Evolutionary conservation across 2,329 filamentous ascomycete species (phyloP).

Genomic region (Coniochaeta sp.): DNA sequence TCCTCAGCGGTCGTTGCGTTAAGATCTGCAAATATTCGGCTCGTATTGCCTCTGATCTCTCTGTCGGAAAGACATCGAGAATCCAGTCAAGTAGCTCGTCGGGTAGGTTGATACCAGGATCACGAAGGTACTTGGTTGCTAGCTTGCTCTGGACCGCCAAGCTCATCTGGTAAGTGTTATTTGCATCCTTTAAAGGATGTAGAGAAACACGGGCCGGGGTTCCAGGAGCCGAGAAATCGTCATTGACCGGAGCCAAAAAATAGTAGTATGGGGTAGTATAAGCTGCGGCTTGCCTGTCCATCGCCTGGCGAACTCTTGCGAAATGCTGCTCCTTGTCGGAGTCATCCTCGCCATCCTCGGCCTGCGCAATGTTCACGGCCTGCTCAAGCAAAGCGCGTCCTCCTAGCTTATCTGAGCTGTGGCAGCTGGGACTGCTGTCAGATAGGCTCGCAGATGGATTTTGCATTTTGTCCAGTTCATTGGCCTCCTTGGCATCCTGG

Average conservation of each 20-base stretch:
- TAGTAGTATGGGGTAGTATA: background rate
- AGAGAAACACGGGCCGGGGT: background rate
- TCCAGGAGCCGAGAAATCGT: background rate
- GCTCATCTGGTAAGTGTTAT: too few relatives aligned
- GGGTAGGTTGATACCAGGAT: background rate
- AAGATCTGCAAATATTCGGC: background rate
- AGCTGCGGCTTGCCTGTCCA: background rate
- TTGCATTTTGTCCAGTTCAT: background rate
- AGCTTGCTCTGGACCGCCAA: background rate
- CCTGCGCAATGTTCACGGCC: background rate
- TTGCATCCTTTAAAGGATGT: background rate
- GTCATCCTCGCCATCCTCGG: background rate
- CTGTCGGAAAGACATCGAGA: background rate
- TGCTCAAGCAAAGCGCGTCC: background rate
- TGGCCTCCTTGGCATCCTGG: background rate
- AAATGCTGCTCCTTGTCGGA: background rate
- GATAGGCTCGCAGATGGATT: too few relatives aligned
- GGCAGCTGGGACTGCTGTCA: background rate
- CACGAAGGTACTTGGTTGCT: background rate
- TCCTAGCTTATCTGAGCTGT: background rate
- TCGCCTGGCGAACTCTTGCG: background rate
- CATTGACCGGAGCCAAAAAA: background rate
- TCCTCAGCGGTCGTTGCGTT: background rate
- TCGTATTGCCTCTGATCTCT: background rate
- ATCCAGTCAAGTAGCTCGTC: background rate